A percentile compares a stretch with the other conserved stretches of the same genome.
Evolutionary conservation across 2,329 filamentous ascomycete species (phyloP).

Genomic region (Aureobasidium sp.): DNA sequence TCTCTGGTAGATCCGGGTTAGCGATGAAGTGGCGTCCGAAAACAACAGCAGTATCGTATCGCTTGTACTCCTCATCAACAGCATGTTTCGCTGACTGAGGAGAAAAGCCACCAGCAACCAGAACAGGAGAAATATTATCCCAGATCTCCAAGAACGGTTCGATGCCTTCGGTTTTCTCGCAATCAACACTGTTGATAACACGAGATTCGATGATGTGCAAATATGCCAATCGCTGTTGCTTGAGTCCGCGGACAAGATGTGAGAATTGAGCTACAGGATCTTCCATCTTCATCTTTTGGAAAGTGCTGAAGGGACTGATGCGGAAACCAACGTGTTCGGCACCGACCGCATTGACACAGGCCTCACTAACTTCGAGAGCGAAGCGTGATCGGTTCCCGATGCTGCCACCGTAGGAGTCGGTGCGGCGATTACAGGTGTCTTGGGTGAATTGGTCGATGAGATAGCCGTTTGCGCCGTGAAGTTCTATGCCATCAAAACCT

Average conservation of each 20-base stretch:
- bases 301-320: slow-evolving; percentile 53
- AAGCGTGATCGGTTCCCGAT: slow-evolving; percentile 47
- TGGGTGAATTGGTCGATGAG: slow-evolving; percentile 60
- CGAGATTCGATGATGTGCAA: slow-evolving; percentile 56
- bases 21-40: slow-evolving; percentile 46
- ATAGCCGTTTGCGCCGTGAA: slow-evolving; percentile 45
- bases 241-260: slow-evolving; percentile 47
- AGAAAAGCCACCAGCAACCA: slow-evolving; percentile 40
- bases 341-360: slow-evolving; percentile 45
- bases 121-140: slow-evolving; percentile 38
- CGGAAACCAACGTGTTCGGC: slow-evolving; percentile 49
- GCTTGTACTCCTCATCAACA: slow-evolving; percentile 35
- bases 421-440: slow-evolving; percentile 48
- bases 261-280: slow-evolving; percentile 58
- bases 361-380: slow-evolving; percentile 46
- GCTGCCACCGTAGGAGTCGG: slow-evolving; percentile 41
- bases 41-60: slow-evolving; percentile 39
- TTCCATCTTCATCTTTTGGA: slow-evolving; percentile 56
- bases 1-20: slow-evolving; percentile 43
- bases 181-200: slow-evolving; percentile 38
- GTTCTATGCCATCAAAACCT: slow-evolving; percentile 56
- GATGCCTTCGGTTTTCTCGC: slow-evolving; percentile 34
- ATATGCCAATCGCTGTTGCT: slow-evolving; percentile 50
- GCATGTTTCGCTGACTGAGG: slow-evolving; percentile 31
- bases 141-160: slow-evolving; percentile 43